Conservation (phyloP, 306 rosid species). For the Sesbania bispinosa region DNA sequence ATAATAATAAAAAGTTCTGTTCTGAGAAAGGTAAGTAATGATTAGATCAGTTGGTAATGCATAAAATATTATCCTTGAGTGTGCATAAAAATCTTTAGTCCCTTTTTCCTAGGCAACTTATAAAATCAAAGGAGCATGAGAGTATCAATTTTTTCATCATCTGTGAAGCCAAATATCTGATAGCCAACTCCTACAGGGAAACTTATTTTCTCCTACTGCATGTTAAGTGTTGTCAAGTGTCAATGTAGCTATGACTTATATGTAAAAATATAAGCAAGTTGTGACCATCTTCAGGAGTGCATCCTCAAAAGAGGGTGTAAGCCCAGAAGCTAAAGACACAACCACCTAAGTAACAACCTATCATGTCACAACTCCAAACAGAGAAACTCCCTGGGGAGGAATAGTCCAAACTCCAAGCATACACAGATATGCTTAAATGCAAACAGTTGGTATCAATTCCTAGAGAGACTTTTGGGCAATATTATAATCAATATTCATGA, state of each 20-base stretch:
- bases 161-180: not conserved
- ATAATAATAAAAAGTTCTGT: not conserved
- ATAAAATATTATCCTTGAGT: conserved; percentile 7
- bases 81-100: not conserved
- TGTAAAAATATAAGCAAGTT: not conserved
- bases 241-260: not conserved
- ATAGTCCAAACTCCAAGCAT: not conserved
- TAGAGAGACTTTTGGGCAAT: not conserved
- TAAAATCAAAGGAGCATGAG: not conserved
- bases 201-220: not conserved
- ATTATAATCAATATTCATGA: not conserved
- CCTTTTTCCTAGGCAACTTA: not conserved
- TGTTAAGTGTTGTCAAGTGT: not conserved
- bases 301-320: not conserved
- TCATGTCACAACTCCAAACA: not conserved
- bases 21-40: conserved; percentile 1
- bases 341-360: not conserved
- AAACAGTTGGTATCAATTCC: not conserved
- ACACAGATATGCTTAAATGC: not conserved
- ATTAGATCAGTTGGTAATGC: conserved; percentile 3
- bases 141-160: not conserved
- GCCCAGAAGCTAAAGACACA: not conserved
- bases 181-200: not conserved
- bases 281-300: not conserved
- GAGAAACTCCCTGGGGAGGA: not conserved